Base-by-base conservation (phyloP, 768 basidiomycete species). In the Cyclocybe cylindracea region DNA sequence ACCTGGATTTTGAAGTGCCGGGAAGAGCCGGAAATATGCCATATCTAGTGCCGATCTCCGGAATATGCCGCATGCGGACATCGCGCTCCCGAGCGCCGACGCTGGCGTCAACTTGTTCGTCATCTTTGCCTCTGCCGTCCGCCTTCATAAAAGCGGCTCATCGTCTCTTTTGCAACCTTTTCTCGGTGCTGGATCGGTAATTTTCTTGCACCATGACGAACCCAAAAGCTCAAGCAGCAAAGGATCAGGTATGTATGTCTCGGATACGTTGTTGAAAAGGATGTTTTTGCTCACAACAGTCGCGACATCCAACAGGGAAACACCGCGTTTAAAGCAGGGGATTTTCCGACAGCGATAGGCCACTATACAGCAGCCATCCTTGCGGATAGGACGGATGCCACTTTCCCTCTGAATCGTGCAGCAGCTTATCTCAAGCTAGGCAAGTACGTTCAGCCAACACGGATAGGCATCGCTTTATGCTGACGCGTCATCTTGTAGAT, bases 381-480 rank as follows among this genome's bases (percentile, higher is more conserved):
- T 14, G 80, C 85, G 2, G 87, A 95, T 67, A 66, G 72, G 9
- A 73, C 65, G 0, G 91, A 96, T 61, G 74, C 81, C n/a, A 88
- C 91, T 0, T 89, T 86, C 56, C 85, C 87, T 33, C 76, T 95
- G 33, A 98, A 98, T 65, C 84, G 95, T 39, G 91, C 93, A 3
- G 89, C 91, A 34, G 91, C 93, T 24, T 95, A 95, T 74, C 79
- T 98, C 54, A 95, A 94, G 78, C 81, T 96, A 73, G 86, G 85
- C 82, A 97, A 96, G 94, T 94, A 77, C 75, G 92, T 86, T 69
- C 60, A 51, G 46, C 48, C 34, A 19, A 35, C 33, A 29, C 50
- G 50, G 11, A 8, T 18, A 16, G 24, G 18, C 31, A 13, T 31
- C 19, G 24, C 14, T 53, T 46, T 14, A 43, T 53, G 31, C 32